Conservation (phyloP, 352 stramenopile species). For the Globisporangium perplexum region DNA sequence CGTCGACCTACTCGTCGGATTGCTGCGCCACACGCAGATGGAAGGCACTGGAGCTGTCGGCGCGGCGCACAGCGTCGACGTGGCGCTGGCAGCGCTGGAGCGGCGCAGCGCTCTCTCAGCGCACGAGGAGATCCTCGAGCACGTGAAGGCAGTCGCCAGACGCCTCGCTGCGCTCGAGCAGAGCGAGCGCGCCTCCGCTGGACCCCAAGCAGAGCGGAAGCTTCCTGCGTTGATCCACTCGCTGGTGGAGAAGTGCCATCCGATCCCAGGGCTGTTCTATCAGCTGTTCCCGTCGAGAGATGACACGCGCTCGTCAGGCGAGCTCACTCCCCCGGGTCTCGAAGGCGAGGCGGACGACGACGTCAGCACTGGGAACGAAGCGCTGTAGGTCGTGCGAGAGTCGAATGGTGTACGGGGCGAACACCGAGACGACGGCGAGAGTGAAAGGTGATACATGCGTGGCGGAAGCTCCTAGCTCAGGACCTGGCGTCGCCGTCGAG, state of each 20-base stretch:
- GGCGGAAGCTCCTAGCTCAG: too few species aligned
- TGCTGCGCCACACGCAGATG: conserved; percentile 46
- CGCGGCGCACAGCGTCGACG: conserved; percentile 11
- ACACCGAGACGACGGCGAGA: neutral
- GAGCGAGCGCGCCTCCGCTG: conserved; percentile 6
- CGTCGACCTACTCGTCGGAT: conserved; percentile 42
- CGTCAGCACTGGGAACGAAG: conserved; percentile 2
- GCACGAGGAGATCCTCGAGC: conserved; percentile 72
- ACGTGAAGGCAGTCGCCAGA: conserved; percentile 53
- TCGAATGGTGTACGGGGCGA: neutral
- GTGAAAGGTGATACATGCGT: neutral
- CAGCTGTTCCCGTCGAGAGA: conserved; percentile 53
- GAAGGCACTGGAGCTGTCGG: conserved; percentile 3
- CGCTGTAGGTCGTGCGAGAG: conserved; percentile 1
- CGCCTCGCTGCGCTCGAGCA: conserved; percentile 39
- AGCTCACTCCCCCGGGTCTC: conserved; percentile 10
- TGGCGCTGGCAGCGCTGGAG: conserved; percentile 48
- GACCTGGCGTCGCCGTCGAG: neutral
- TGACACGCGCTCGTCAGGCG: conserved; percentile 24
- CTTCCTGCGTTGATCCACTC: conserved; percentile 40
- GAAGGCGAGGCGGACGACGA: conserved; percentile 9
- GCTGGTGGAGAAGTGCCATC: conserved; percentile 52
- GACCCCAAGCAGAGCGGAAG: neutral
- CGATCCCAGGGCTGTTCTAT: conserved; percentile 30
- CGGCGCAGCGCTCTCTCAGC: conserved; percentile 52